These are phyloP conservation scores for Tetrahymena thermophila DNA, from an alignment of 73 alveolate genomes.

Conservation along the genomic window DNA sequence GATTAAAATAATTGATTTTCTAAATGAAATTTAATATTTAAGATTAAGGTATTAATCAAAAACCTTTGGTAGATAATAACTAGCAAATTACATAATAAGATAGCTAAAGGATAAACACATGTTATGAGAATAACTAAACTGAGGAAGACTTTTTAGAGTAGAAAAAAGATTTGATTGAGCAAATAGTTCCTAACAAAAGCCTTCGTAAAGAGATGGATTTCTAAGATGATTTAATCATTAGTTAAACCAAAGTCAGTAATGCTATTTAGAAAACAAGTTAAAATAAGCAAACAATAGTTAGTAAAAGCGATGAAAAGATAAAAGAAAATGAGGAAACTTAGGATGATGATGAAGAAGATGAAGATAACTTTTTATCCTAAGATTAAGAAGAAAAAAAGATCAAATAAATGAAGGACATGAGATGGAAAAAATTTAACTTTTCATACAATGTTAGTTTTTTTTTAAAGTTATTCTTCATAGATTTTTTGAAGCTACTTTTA, in stretches of 20 bases:
- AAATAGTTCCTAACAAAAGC: neutral
- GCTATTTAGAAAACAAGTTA: no score
- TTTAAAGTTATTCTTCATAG: neutral
- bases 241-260: neutral
- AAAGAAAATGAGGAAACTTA: neutral
- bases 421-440: neutral
- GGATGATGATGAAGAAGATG: neutral
- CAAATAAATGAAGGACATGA: neutral
- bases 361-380: neutral
- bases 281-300: neutral
- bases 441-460: neutral
- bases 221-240: neutral
- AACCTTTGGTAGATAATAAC: neutral
- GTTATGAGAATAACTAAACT: neutral
- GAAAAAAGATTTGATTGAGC: neutral
- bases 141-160: neutral
- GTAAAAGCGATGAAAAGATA: neutral
- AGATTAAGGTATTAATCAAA: neutral
- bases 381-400: neutral
- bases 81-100: no score
- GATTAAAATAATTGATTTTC: neutral
- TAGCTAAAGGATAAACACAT: neutral
- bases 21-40: neutral
- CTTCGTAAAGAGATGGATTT: neutral
- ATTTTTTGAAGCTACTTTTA: neutral